Percentiles rank a stretch among this genome's conserved stretches.
These are phyloP conservation scores for Penicillium sp. DNA, from an alignment of 2,329 filamentous ascomycete species.

Conservation along the genomic window DNA sequence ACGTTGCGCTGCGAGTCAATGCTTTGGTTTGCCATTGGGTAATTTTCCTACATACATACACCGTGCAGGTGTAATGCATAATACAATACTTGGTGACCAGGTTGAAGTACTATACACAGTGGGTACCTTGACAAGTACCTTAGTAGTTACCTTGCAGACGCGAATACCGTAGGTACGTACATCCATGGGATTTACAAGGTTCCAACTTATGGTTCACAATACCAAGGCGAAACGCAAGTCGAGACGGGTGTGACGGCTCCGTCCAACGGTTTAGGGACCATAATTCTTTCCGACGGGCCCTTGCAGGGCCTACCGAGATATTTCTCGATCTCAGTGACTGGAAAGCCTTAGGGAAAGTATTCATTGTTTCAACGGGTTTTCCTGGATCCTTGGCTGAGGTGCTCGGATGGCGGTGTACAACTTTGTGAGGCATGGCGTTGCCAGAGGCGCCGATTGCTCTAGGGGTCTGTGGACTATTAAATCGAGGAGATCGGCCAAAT, in stretches of 20 bases:
- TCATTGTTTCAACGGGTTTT: slow-evolving; percentile 7
- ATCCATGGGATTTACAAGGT: background rate
- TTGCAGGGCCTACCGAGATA: slow-evolving; percentile 21
- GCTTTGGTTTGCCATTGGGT: background rate
- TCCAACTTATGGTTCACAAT: background rate
- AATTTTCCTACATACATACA: background rate
- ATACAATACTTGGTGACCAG: background rate
- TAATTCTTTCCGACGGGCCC: slow-evolving; percentile 22
- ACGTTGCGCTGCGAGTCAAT: background rate
- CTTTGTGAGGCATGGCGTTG: slow-evolving; percentile 12
- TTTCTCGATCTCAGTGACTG: slow-evolving; percentile 13
- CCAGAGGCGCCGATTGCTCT: slow-evolving; percentile 10
- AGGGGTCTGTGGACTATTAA: slow-evolving; percentile 15
- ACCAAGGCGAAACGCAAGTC: background rate
- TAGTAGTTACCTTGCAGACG: background rate
- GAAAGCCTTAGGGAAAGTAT: slow-evolving; percentile 6
- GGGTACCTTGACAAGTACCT: background rate
- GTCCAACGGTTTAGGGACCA: slow-evolving; percentile 24
- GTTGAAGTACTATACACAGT: background rate
- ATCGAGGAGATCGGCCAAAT: slow-evolving; percentile 11
- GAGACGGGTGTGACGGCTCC: slow-evolving; percentile 15
- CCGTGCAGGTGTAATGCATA: background rate
- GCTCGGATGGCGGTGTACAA: slow-evolving; percentile 27
- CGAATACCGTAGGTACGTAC: background rate
- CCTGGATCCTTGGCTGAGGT: slow-evolving; percentile 16